Evolutionary conservation across 2,329 filamentous ascomycete species (phyloP).

Genomic region (Pyrenophora seminiperda): DNA sequence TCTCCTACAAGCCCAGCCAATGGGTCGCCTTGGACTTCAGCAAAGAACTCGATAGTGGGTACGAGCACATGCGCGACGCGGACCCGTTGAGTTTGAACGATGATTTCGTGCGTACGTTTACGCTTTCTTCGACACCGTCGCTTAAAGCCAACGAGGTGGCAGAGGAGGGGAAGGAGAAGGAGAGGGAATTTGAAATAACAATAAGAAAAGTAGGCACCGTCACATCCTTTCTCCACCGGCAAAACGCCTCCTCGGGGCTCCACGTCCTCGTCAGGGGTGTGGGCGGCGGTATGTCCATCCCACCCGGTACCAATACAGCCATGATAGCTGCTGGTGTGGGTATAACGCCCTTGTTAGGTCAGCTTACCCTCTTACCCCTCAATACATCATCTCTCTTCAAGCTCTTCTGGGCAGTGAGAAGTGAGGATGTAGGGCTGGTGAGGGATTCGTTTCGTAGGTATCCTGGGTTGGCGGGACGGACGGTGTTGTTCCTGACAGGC

Average conservation of each 20-base stretch:
- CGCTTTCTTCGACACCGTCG: constrained; percentile 67
- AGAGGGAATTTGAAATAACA: constrained; percentile 71
- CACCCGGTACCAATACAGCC: constrained; percentile 48
- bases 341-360: constrained; percentile 79
- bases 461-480: constrained; percentile 57
- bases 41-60: constrained; percentile 71
- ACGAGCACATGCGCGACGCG: constrained; percentile 81
- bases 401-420: constrained; percentile 71
- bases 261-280: constrained; percentile 74
- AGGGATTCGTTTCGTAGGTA: constrained; percentile 62
- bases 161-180: constrained; percentile 1
- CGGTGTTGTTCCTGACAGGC: constrained; percentile 70
- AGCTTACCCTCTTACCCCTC: no score
- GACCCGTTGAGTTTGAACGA: constrained; percentile 83
- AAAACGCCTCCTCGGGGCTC: constrained; percentile 59
- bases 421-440: constrained; percentile 67
- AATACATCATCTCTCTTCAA: no score
- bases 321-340: constrained; percentile 83
- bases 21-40: constrained; percentile 78
- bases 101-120: constrained; percentile 83
- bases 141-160: background rate
- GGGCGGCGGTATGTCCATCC: constrained; percentile 66
- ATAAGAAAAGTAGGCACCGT: constrained; percentile 70
- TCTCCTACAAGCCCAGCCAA: constrained; percentile 70
- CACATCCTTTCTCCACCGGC: constrained; percentile 67